A percentile compares a stretch with the other conserved stretches of the same genome.
These are phyloP conservation scores for Mrakia hoshinonis DNA, from an alignment of 768 basidiomycete genomes.

Conservation along the genomic window DNA sequence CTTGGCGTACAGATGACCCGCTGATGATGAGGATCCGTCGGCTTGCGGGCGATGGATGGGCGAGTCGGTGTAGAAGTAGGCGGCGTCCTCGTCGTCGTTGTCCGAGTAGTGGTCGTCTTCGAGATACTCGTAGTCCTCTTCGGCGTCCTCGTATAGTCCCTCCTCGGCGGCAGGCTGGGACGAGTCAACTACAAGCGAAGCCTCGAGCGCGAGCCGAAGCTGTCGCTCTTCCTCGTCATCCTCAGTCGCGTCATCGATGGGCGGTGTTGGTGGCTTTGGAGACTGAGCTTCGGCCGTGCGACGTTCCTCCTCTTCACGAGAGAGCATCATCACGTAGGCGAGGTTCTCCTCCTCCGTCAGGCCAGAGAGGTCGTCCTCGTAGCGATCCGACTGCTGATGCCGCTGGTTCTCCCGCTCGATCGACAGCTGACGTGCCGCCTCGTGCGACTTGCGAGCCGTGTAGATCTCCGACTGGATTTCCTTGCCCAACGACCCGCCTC, in stretches of 20 bases:
- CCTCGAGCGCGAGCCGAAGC: constrained; percentile 5
- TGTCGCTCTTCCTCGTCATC: constrained; percentile 1
- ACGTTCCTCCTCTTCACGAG: constrained; percentile 22
- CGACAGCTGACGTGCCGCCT: background rate
- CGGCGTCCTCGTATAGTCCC: background rate
- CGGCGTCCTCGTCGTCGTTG: background rate
- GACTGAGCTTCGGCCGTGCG: background rate
- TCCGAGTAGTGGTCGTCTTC: constrained; percentile 10
- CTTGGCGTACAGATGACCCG: background rate
- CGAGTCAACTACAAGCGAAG: background rate
- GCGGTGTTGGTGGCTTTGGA: background rate
- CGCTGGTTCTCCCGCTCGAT: background rate
- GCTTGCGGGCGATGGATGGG: background rate
- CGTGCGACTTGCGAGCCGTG: constrained; percentile 9
- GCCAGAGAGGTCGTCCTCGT: constrained; percentile 14
- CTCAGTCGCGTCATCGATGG: background rate
- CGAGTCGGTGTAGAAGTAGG: background rate
- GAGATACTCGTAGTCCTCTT: background rate
- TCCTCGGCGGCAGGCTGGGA: background rate
- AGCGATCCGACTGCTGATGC: background rate
- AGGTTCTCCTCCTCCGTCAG: constrained; percentile 20
- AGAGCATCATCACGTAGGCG: constrained; percentile 22
- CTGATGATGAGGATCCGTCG: background rate
- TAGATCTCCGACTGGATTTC: constrained; percentile 26
- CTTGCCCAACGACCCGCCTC: constrained; percentile 11